Base-by-base conservation (phyloP, 805 yeast species). In the Candida argentea region DNA sequence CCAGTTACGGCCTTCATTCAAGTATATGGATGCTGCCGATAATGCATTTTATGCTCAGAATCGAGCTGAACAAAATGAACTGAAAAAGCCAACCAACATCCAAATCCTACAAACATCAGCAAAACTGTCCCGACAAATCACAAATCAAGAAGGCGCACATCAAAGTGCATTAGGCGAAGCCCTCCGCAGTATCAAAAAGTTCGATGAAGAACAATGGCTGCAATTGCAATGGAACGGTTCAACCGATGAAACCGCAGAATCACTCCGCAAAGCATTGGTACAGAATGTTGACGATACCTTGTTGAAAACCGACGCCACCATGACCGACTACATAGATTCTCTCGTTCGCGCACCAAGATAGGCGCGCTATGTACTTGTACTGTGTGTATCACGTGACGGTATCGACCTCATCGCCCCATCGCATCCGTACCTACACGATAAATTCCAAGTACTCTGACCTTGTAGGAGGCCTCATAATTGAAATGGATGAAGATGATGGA, bases 1-100 rank as follows among this genome's bases (percentile, higher is more conserved):
- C 0, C 96, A 89, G 50, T 50, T 91, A 35, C 67, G 95, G 39
- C 91, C 96, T 3, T 69, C 70, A 41, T 84, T 91, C 55, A 70
- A 67, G 38, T 83, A 87, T 46, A 73, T 86, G 24, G 94, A 86
- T 47, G 74, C 67, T 36, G 46, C 54, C 35, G 71, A 65, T 33
- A 58, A 58, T 32, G 65, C 56, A 30, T 67, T 61, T 57, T 62
- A 43, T 30, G 57, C 34, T 32, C 61, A 40, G 37, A 53, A 46
- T 32, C 54, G 39, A 45, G 61, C 61, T 25, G 66, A 65, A 22
- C 40, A 53, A 5, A 48, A 59, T n/a, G 57, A 61, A 11, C 23
- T 27, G 22, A 20, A 19, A 25, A 42, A 40, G 32, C 42, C 31
- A 18, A 41, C 50, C 17, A 60, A 52, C 15, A 54, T 61, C 8